phyloP scores from a whole-genome alignment of 1,284 basidiomycete species.

The Ceratobasidium sp. region DNA sequence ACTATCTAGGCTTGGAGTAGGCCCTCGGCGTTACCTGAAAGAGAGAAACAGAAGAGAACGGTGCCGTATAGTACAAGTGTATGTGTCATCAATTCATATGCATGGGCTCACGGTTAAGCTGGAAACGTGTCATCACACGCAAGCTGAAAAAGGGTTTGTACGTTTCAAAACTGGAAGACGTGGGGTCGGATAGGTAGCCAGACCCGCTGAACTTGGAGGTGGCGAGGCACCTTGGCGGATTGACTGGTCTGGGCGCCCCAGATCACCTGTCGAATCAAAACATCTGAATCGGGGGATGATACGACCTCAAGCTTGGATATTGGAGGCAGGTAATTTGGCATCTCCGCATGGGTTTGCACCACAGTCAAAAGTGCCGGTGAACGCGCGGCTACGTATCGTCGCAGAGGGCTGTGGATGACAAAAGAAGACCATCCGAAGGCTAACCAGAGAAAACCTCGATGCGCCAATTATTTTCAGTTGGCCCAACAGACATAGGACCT shows the following conservation, averaged over 20 bases:
- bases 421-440: no score
- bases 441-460: no score
- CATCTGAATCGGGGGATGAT: no score
- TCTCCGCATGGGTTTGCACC: no score
- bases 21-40: background rate
- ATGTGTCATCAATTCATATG: background rate
- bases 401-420: no score
- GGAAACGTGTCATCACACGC: conserved; percentile 9
- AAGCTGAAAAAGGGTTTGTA: conserved; percentile 3
- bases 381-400: no score
- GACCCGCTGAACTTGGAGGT: background rate
- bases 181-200: conserved; percentile 12
- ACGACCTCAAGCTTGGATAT: no score
- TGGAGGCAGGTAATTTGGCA: no score
- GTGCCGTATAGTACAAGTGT: conserved; percentile 20
- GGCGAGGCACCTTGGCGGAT: conserved; percentile 14
- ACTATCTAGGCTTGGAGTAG: background rate
- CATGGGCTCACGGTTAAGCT: background rate
- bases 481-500: no score
- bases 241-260: conserved; percentile 11
- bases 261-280: conserved; percentile 13
- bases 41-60: conserved; percentile 9
- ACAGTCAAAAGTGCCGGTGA: no score
- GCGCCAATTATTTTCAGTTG: no score
- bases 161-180: conserved; percentile 15